Conservation (phyloP, 768 basidiomycete genomes). For the Mycena vitilis region DNA sequence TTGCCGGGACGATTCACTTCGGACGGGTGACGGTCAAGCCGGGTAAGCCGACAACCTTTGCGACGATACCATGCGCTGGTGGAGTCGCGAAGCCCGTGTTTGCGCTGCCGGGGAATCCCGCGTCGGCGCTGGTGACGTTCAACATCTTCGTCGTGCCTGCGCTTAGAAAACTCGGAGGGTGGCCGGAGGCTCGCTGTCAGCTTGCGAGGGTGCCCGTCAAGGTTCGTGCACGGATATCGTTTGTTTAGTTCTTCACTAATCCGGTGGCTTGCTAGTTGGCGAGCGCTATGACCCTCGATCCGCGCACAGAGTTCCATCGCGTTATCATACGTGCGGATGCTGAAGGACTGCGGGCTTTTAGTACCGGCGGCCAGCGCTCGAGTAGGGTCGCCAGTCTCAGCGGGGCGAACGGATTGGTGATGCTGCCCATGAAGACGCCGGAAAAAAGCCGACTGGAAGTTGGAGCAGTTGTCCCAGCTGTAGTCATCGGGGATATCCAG, state of each 20-base stretch:
- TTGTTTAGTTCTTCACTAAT: neutral
- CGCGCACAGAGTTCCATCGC: conserved; percentile 87
- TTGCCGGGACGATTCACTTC: conserved; percentile 84
- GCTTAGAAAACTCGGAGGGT: conserved; percentile 78
- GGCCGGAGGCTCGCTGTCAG: conserved; percentile 61
- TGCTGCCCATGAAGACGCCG: conserved; percentile 63
- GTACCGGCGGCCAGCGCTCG: conserved; percentile 90
- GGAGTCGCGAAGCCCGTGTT: conserved; percentile 71
- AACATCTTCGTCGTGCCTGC: conserved; percentile 88
- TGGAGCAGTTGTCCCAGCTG: conserved; percentile 68
- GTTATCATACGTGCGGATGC: conserved; percentile 65
- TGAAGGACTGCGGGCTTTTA: conserved; percentile 70
- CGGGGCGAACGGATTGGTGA: conserved; percentile 83
- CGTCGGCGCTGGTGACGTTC: conserved; percentile 88
- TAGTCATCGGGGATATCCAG: conserved; percentile 72
- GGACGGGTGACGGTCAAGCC: conserved; percentile 86
- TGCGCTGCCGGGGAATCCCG: conserved; percentile 91
- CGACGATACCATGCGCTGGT: conserved; percentile 68
- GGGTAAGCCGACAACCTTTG: conserved; percentile 93
- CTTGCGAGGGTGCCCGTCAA: conserved; percentile 73
- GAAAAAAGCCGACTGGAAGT: conserved; percentile 52
- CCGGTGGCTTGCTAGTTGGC: conserved; percentile 56
- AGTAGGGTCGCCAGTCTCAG: conserved; percentile 84
- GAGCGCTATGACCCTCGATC: conserved; percentile 72
- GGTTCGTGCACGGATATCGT: conserved; percentile 53